Evolutionary conservation across 176 grass and related monocot genomes (phyloP).

Genomic region (Guadua angustifolia): DNA sequence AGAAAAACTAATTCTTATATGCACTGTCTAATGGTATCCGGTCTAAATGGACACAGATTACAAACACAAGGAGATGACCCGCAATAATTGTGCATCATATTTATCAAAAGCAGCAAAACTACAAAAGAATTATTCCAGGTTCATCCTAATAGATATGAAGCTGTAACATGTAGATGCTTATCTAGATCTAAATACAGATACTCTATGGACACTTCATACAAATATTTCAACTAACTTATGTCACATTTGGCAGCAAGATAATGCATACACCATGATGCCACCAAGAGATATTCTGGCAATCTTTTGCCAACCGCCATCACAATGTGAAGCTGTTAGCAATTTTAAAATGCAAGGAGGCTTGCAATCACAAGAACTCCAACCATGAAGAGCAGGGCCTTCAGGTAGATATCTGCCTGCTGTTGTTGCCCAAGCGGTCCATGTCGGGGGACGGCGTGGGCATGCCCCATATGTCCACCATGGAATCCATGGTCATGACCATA

Average conservation of each 20-base stretch:
- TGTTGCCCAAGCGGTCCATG: constrained; percentile 64
- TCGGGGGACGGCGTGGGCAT: constrained; percentile 47
- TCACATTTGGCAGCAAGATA: constrained; percentile 32
- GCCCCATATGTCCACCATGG: constrained; percentile 63
- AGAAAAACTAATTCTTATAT: neutral
- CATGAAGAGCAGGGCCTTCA: constrained; percentile 66
- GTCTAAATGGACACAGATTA: constrained; percentile 18
- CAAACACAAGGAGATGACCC: constrained; percentile 17
- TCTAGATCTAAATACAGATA: constrained; percentile 29
- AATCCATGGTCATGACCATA: constrained; percentile 73
- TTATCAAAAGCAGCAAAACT: constrained; percentile 36
- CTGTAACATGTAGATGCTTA: neutral
- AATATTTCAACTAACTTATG: constrained; percentile 16
- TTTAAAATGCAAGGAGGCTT: constrained; percentile 71
- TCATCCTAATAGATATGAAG: constrained; percentile 24
- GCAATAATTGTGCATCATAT: constrained; percentile 38
- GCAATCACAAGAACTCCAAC: constrained; percentile 80
- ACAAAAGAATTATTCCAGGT: neutral
- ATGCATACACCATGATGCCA: constrained; percentile 18
- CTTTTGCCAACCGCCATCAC: neutral
- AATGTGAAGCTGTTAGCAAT: neutral
- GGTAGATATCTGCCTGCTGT: constrained; percentile 78
- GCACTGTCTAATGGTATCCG: neutral
- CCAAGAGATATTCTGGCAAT: neutral
- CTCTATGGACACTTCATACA: constrained; percentile 43